phyloP scores from a whole-genome alignment of 2,329 filamentous ascomycete species.

The Exophiala oligosperma region DNA sequence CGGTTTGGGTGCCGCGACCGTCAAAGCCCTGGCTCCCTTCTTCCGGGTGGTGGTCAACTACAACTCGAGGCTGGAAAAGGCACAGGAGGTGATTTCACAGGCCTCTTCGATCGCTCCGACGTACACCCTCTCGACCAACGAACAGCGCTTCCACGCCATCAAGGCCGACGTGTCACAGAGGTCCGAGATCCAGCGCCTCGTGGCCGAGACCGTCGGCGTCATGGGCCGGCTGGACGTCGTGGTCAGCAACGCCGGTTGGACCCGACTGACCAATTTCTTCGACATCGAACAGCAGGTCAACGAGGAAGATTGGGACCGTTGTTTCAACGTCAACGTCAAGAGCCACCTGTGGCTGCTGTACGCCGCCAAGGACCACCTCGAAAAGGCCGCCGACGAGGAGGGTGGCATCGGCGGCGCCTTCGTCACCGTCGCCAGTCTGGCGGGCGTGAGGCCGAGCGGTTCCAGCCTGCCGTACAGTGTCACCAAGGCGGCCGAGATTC shows the following conservation, averaged over 20 bases:
- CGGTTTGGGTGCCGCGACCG: conserved; percentile 29
- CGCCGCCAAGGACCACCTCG: conserved; percentile 55
- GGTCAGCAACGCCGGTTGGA: conserved; percentile 43
- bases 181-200: conserved; percentile 37
- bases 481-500: conserved; percentile 72
- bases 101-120: conserved; percentile 23
- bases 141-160: conserved; percentile 29
- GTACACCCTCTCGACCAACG: not conserved
- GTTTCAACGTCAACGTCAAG: conserved; percentile 64
- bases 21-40: conserved; percentile 27
- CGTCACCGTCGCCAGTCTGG: conserved; percentile 45
- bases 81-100: conserved; percentile 27
- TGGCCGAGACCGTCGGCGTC: conserved; percentile 43
- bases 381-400: conserved; percentile 40
- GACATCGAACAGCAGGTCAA: conserved; percentile 28
- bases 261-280: conserved; percentile 39
- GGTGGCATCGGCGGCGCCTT: conserved; percentile 17
- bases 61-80: conserved; percentile 28
- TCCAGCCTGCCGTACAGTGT: conserved; percentile 70
- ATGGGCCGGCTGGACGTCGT: conserved; percentile 52
- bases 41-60: conserved; percentile 32
- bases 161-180: conserved; percentile 27
- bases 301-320: conserved; percentile 61
- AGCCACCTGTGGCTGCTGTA: conserved; percentile 61
- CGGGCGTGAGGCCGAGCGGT: conserved; percentile 63